Base-by-base conservation (phyloP, 208 protist genomes). In the Phytomonas francai region DNA sequence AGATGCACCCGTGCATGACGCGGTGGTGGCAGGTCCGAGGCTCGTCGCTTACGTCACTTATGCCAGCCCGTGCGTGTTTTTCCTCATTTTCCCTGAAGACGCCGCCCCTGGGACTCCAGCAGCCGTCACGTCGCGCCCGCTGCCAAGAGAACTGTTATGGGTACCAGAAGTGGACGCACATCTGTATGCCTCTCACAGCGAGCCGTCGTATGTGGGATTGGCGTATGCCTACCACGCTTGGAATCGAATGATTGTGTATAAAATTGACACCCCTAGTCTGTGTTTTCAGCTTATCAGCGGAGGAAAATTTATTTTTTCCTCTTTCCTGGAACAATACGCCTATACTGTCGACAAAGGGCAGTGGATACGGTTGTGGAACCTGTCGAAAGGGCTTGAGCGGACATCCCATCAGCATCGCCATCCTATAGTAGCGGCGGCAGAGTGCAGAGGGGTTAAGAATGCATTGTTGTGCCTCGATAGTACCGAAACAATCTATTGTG, bases 311-410 rank as follows among this genome's bases (percentile, higher is more conserved):
- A 58, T 80, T 12, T 63, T 77, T 39, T 69, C 70, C 31, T 80
- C 70, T 76, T 83, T 90, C 70, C 76, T 85, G 29, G 85, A 79
- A 56, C 83, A 83, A 65, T 86, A 89, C 59, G 72, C 83, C 45
- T 84, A 83, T 59, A 83, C 81, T 19, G 72, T 79, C 0, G 79
- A 76, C 2, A 56, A 59, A 25, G 87, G 90, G 63, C 64, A 67
- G 29, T 73, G 65, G 14, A 57, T 95, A 32, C 81, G 79, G 29
- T 69, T 92, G 56, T 95, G 89, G 89, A 89, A 67, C 59, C 66
- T 91, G 19, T 29, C 70, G 49, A 68, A 75, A 12, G 71, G 80
- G 59, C 78, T 78, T 16, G 81, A 93, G 75, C 83, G 87, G 34
- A 76, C 83, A 12, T 80, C 72, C 3, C 89, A 92, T 71, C 65